Conservation (phyloP, 2,329 filamentous ascomycete genomes). For the Capronia epimyces region DNA sequence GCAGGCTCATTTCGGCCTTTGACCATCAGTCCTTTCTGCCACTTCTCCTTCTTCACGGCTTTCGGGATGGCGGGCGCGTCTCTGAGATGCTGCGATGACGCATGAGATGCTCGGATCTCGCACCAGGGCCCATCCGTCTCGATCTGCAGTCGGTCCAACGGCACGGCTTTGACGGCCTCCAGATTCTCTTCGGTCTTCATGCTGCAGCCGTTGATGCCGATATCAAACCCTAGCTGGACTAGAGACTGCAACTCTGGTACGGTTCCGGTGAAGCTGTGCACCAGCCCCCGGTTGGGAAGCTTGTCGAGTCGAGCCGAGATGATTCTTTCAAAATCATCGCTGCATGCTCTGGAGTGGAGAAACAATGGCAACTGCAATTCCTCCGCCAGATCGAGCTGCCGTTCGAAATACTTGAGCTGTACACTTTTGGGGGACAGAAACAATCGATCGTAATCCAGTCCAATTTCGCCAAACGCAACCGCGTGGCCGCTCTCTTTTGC, state of each 20-base stretch:
- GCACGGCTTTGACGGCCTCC: slow-evolving; percentile 72
- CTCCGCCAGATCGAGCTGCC: slow-evolving; percentile 73
- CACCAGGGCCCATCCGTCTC: slow-evolving; percentile 98
- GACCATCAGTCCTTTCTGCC: slow-evolving; percentile 78
- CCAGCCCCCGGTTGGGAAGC: slow-evolving; percentile 71
- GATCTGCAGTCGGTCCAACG: slow-evolving; percentile 75
- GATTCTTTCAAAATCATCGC: slow-evolving; percentile 72
- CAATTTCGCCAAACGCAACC: slow-evolving; percentile 86
- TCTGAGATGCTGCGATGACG: slow-evolving; percentile 65
- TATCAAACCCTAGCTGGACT: slow-evolving; percentile 73
- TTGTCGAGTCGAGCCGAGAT: slow-evolving; percentile 59
- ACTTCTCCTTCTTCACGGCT: slow-evolving; percentile 93
- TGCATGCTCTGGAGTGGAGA: slow-evolving; percentile 82
- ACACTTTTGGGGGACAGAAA: slow-evolving; percentile 72
- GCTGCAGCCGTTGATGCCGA: slow-evolving; percentile 95
- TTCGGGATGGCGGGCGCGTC: slow-evolving; percentile 68
- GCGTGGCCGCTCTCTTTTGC: slow-evolving; percentile 57
- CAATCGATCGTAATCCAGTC: slow-evolving; percentile 90
- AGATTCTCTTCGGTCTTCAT: slow-evolving; percentile 93
- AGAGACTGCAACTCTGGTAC: slow-evolving; percentile 76
- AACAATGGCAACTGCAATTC: slow-evolving; percentile 79
- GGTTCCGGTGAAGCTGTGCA: slow-evolving; percentile 92
- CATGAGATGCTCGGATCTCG: slow-evolving; percentile 84
- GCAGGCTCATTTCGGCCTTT: slow-evolving; percentile 94
- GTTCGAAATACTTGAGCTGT: slow-evolving; percentile 78